Percentiles rank a stretch among this genome's conserved stretches.
Conservation (phyloP, 371 early-diverging fungal genomes). For the Thermomucor indicae-seudaticae region DNA sequence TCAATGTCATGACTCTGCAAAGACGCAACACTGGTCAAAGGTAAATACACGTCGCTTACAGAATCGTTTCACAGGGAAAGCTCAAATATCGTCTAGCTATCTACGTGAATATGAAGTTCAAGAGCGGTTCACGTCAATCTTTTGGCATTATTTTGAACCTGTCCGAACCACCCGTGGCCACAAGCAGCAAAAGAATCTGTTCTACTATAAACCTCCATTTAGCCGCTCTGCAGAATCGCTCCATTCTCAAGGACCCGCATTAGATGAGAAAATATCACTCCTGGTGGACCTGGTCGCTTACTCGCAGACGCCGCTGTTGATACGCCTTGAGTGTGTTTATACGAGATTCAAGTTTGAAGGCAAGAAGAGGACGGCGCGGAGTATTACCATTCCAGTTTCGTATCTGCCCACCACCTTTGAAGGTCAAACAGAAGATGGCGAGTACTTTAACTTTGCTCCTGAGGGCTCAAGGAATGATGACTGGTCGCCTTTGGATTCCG, state of each 20-base stretch:
- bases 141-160: constrained; percentile 61
- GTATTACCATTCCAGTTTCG: constrained; percentile 45
- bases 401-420: constrained; percentile 54
- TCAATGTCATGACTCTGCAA: constrained; percentile 58
- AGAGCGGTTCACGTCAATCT: constrained; percentile 48
- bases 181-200: constrained; percentile 40
- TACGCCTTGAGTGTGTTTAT: constrained; percentile 60
- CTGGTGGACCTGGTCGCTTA: constrained; percentile 46
- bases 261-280: constrained; percentile 31
- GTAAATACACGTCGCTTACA: no score
- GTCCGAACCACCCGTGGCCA: constrained; percentile 37
- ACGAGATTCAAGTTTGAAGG: constrained; percentile 31
- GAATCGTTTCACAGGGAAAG: no score
- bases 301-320: constrained; percentile 52
- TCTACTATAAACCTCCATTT: constrained; percentile 64
- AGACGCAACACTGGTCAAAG: constrained; percentile 28
- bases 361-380: constrained; percentile 21
- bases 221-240: background rate
- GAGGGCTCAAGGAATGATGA: constrained; percentile 34
- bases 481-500: constrained; percentile 51
- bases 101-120: constrained; percentile 8
- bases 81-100: background rate
- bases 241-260: background rate
- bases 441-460: constrained; percentile 48
- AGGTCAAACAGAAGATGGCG: constrained; percentile 22